phyloP scores from a whole-genome alignment of 176 grass and related monocot species.

The Bromus sterilis region DNA sequence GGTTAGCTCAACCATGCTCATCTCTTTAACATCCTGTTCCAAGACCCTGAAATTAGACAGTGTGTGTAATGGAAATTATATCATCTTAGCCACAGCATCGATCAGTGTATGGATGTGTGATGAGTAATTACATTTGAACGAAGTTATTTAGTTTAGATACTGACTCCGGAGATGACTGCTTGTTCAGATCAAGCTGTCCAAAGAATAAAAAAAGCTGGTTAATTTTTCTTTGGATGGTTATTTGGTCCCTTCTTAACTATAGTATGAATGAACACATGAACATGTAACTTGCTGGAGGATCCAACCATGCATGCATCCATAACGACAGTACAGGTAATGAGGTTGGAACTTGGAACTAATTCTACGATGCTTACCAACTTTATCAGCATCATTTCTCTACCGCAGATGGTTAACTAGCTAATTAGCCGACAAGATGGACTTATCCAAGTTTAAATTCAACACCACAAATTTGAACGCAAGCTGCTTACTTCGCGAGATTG shows the following conservation, averaged over 20 bases:
- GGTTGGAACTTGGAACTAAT: background rate
- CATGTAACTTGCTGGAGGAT: too few relatives aligned
- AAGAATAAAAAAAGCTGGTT: background rate
- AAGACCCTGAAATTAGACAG: conserved; percentile 16
- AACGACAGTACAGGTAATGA: background rate
- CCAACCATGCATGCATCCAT: too few relatives aligned
- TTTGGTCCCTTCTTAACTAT: too few relatives aligned
- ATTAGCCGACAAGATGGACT: background rate
- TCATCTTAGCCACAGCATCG: background rate
- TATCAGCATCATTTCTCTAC: background rate
- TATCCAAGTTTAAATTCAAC: background rate
- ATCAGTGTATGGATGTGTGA: background rate
- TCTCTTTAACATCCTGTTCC: conserved; percentile 9
- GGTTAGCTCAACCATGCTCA: conserved; percentile 2
- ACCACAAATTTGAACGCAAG: background rate
- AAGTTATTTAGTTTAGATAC: conserved; percentile 7
- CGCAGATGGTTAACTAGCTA: background rate
- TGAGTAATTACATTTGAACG: conserved; percentile 19
- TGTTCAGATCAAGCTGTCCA: conserved; percentile 13
- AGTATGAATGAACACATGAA: too few relatives aligned
- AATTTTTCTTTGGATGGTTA: too few relatives aligned
- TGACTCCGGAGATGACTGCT: background rate
- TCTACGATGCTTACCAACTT: background rate
- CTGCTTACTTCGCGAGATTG: too few relatives aligned
- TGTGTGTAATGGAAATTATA: background rate